Evolutionary conservation across 345 rosid genomes (phyloP), one percentile per base, ranked within the genome.

Genomic region (Brassica juncea): DNA sequence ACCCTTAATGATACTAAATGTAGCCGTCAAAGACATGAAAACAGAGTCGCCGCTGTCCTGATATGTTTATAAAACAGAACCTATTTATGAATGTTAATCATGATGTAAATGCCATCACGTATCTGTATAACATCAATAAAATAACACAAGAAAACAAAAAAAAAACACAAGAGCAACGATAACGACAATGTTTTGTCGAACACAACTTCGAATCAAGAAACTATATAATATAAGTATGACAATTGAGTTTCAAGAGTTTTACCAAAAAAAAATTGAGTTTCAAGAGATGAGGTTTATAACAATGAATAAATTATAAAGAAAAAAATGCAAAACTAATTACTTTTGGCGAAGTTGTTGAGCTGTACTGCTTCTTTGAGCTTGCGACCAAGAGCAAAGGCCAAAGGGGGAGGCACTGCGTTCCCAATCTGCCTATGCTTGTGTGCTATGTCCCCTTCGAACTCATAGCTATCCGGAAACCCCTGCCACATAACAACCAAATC

Each of bases 351-450:
- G 39, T 52, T 82, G 67, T 83, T 83, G 44, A 71, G 68, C 19
- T 74, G 82, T 2, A 91, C 3, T 3, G 94, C 98, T 84, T 94
- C 92, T 84, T 89, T 92, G 37, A 94, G 92, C 78, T 92, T 92
- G 35, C 82, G 86, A 27, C 97, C 98, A 31, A 94, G 76, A 2
- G 94, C 97, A 86, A 66, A 91, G 3, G 97, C 97, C 83, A 94
- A 80, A 1, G 92, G 88, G 19, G 98, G 97, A 55, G 98, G 98
- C 3, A 94, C 98, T 2, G 98, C 98, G 79, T 94, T 94, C 52
- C 98, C 98, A 14, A 94, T 89, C 84, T 94, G 98, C 73, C 91
- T 81, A 71, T 94, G 97, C 82, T 82, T 92, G 84, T 88, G 86
- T 21, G 58, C 85, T 58, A 89, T 87, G 70, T 68, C 88, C 66